Evolutionary conservation across 2,329 filamentous ascomycete genomes (phyloP), one percentile per base, ranked within the genome.

Genomic region (Tolypocladium pustulatum): DNA sequence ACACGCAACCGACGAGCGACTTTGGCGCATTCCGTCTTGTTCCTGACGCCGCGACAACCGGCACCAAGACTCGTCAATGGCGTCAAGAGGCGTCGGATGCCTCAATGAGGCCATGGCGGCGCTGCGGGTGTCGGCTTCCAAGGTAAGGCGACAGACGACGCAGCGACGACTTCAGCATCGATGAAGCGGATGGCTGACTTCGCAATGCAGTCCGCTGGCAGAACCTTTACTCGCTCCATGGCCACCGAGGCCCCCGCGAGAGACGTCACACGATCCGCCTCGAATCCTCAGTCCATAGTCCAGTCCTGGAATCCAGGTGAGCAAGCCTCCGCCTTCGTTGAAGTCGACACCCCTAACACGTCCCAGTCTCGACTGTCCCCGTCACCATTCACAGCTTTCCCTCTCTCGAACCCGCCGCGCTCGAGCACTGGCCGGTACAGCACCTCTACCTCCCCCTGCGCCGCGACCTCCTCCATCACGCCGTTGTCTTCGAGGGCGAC

Each of bases 361-460:
- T 38, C 38, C 27, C 61, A 82, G 83, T 78, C 64, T 78, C 79
- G 64, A 85, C 84, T 36, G 90, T 95, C 59, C 84, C 89, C 58
- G 82, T 93, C 61, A 97, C 93, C 58, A 84, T 97, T 73, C 91
- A 96, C 83, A 79, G 81, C 71, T 99, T 97, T 78, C 94, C 94
- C 40, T 84, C 86, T 13, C 85, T 97, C 75, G 91, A 97, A 73
- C 94, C 94, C 30, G 78, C 85, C 55, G 80, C 84, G 56, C 88
- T 95, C 72, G 84, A 90, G 70, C 76, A 84, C 67, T 97, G 92
- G 79, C 86, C 89, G 46, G 78, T 85, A 61, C 88, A 89, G 68
- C 91, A 97, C 73, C 88, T 99, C 52, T 79, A 89, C 69, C 84
- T 97, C 38, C 94, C 94, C 3, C 81, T 96, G 54, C 89, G 94